Evolutionary conservation across 371 early-diverging fungal genomes (phyloP).

Genomic region (Mucor ambiguus): DNA sequence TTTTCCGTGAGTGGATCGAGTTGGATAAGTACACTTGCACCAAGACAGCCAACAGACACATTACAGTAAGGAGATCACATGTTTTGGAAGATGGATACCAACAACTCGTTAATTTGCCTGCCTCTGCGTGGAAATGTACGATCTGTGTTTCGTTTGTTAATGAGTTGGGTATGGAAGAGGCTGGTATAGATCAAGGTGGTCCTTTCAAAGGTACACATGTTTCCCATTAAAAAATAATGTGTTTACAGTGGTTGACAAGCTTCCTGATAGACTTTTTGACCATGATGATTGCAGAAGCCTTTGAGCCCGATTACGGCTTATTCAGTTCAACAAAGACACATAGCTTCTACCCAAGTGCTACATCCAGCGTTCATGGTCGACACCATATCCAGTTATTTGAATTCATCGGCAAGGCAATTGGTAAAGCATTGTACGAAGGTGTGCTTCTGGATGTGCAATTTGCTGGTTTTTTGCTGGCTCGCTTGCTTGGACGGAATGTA

Average conservation of each 20-base stretch:
- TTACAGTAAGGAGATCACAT: constrained; percentile 69
- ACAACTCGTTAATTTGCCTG: constrained; percentile 54
- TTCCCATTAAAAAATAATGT: too few relatives aligned
- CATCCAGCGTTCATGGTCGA: constrained; percentile 47
- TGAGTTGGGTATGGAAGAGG: constrained; percentile 72
- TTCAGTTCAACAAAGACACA: constrained; percentile 72
- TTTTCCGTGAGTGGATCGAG: constrained; percentile 77
- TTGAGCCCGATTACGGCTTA: constrained; percentile 73
- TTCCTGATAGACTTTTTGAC: constrained; percentile 77
- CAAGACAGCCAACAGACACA: constrained; percentile 29
- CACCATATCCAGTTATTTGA: constrained; percentile 66
- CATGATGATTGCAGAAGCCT: constrained; percentile 72
- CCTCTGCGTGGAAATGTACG: constrained; percentile 66
- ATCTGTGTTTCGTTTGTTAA: constrained; percentile 85
- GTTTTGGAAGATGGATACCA: constrained; percentile 85
- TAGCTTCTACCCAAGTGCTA: constrained; percentile 71
- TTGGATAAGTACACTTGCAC: constrained; percentile 47
- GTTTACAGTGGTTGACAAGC: too few relatives aligned
- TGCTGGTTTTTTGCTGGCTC: constrained; percentile 84
- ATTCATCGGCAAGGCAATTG: constrained; percentile 86
- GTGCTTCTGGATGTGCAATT: constrained; percentile 87
- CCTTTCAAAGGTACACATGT: constrained; percentile 75
- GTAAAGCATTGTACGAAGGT: constrained; percentile 91
- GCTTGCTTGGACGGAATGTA: constrained; percentile 75
- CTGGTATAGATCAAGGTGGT: constrained; percentile 93